These are phyloP conservation scores for Aspergillus sojae DNA, from an alignment of 2,329 filamentous ascomycete genomes.

Conservation along the genomic window DNA sequence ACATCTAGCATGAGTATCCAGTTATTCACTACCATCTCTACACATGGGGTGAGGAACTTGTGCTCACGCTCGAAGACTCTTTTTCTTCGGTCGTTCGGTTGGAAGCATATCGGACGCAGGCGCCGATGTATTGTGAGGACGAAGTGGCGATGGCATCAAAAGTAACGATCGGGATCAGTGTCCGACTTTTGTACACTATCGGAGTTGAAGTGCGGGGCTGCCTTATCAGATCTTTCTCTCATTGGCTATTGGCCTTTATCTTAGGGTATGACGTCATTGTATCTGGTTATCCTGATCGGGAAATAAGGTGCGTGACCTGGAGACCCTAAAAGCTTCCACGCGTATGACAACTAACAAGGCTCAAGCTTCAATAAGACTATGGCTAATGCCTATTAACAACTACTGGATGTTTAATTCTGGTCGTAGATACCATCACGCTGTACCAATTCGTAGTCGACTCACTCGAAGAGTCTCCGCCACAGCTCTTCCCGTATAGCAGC, in stretches of 20 bases:
- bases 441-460: neutral
- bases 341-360: neutral
- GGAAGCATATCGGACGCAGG: neutral
- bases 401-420: neutral
- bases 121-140: neutral
- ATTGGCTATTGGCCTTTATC: neutral
- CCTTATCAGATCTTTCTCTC: neutral
- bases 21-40: neutral
- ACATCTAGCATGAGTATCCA: conserved; percentile 18
- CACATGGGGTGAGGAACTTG: neutral
- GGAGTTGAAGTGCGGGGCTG: neutral
- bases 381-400: neutral
- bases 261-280: neutral
- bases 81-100: neutral
- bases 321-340: neutral
- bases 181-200: neutral
- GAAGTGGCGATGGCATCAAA: neutral
- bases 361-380: neutral
- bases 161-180: neutral
- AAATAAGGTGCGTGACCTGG: neutral
- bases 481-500: neutral
- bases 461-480: neutral
- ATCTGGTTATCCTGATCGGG: neutral
- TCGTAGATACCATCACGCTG: neutral
- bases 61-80: neutral